These are phyloP conservation scores for Ganoderma resinaceum DNA, from an alignment of 1,284 basidiomycete species.

Conservation along the genomic window DNA sequence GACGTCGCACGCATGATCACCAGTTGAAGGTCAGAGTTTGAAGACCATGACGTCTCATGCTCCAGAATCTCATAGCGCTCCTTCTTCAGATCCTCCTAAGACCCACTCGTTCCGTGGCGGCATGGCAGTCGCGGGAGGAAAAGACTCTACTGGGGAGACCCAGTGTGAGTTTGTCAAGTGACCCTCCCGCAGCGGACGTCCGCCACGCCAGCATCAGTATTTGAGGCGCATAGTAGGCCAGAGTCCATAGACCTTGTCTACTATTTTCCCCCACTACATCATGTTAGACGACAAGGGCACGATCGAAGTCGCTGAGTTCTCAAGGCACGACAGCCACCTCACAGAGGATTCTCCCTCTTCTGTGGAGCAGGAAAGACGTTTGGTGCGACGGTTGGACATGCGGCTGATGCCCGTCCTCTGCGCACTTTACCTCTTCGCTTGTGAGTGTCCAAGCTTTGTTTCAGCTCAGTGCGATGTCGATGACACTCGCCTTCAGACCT, in stretches of 20 bases:
- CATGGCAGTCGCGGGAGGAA: not conserved
- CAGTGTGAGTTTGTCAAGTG: not conserved
- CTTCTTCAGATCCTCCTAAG: not conserved
- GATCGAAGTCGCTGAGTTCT: not conserved
- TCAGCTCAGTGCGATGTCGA: not conserved
- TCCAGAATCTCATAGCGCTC: not conserved
- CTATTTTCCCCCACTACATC: not conserved
- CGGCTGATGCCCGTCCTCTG: slow-evolving; percentile 76
- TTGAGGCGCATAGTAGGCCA: not conserved
- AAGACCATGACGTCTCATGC: not conserved
- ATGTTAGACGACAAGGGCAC: slow-evolving; percentile 3
- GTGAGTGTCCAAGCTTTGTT: slow-evolving; percentile 46
- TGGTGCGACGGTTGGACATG: slow-evolving; percentile 71
- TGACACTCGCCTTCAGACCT: slow-evolving; percentile 53
- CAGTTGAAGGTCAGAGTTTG: not conserved
- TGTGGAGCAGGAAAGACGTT: slow-evolving; percentile 54
- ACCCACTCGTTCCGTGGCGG: not conserved
- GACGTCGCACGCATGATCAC: not conserved
- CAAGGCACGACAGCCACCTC: not conserved
- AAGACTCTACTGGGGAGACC: not conserved
- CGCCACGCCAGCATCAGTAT: not conserved
- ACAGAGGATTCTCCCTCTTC: not conserved
- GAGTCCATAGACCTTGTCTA: not conserved
- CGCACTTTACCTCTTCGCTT: slow-evolving; percentile 77
- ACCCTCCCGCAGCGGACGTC: not conserved